A percentile compares a stretch with the other conserved stretches of the same genome.
Conservation (phyloP, 2,329 filamentous ascomycete genomes). For the Ophiosphaerella korrae region DNA sequence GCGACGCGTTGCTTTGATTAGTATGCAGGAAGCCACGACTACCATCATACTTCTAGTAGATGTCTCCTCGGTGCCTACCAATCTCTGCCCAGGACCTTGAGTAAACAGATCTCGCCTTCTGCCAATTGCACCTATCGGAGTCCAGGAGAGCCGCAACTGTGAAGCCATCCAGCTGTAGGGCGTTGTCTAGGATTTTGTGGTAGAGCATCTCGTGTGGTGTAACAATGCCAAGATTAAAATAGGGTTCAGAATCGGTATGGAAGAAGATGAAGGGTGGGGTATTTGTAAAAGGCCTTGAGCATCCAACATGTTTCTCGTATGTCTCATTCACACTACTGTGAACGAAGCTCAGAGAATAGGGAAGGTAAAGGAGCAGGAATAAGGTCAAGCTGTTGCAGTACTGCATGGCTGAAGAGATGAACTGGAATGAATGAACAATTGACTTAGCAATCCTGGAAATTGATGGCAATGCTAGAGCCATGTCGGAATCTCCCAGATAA, state of each 20-base stretch:
- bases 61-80: slow-evolving; percentile 10
- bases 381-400: too few species aligned
- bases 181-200: slow-evolving; percentile 3
- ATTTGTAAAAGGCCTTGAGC: background rate
- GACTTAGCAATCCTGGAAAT: too few species aligned
- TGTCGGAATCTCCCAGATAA: too few species aligned
- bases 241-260: background rate
- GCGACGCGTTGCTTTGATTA: background rate
- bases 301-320: too few species aligned
- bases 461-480: too few species aligned
- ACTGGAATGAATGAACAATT: too few species aligned
- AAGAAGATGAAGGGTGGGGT: background rate
- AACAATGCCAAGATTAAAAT: slow-evolving; percentile 5
- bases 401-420: too few species aligned
- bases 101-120: slow-evolving; percentile 6
- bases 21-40: background rate
- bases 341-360: too few species aligned
- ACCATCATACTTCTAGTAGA: slow-evolving; percentile 13
- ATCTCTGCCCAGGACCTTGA: background rate
- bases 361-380: too few species aligned
- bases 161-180: slow-evolving; percentile 1
- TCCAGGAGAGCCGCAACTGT: background rate
- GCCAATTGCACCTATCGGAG: slow-evolving; percentile 6
- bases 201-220: slow-evolving; percentile 10
- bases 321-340: too few species aligned